These are phyloP conservation scores for Globisporangium canariense DNA, from an alignment of 352 stramenopile genomes.

Conservation along the genomic window DNA sequence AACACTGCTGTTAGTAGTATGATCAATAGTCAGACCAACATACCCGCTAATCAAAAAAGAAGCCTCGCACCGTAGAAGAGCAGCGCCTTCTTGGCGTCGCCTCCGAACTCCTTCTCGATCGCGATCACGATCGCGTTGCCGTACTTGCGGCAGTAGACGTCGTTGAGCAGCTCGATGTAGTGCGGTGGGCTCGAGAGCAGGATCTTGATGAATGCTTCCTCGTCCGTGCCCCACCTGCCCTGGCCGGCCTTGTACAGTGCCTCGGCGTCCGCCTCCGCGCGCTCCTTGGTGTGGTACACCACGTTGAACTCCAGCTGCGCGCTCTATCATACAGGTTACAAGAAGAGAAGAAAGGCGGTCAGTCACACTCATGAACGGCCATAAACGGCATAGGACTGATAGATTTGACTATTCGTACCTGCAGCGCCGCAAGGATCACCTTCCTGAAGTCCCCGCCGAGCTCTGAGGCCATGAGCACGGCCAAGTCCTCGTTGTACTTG, in stretches of 20 bases:
- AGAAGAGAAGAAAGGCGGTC: not conserved
- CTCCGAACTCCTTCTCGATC: conserved; percentile 65
- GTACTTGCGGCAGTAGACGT: conserved; percentile 67
- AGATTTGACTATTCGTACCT: conserved; percentile 24
- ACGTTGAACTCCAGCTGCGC: conserved; percentile 36
- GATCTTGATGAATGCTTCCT: conserved; percentile 59
- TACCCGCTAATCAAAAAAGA: too few relatives aligned
- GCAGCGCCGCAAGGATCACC: conserved; percentile 56
- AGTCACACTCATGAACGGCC: not conserved
- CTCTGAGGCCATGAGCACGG: conserved; percentile 57
- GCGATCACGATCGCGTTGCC: conserved; percentile 53
- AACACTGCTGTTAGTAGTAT: not conserved
- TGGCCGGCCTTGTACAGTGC: conserved; percentile 68
- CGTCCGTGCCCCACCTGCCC: conserved; percentile 72
- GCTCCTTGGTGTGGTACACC: conserved; percentile 50
- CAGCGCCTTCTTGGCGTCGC: conserved; percentile 53
- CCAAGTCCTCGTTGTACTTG: conserved; percentile 72
- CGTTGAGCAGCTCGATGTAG: conserved; percentile 55
- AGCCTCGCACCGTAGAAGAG: conserved; percentile 52
- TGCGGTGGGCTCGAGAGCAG: conserved; percentile 57
- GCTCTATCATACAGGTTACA: conserved; percentile 1
- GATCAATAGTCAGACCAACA: too few relatives aligned
- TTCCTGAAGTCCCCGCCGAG: conserved; percentile 69
- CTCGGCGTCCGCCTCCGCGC: conserved; percentile 51
- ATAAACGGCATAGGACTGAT: too few relatives aligned